Percentiles rank a stretch among this genome's conserved stretches.
These are phyloP conservation scores for Zangia roseola DNA, from an alignment of 768 basidiomycete genomes.

Conservation along the genomic window DNA sequence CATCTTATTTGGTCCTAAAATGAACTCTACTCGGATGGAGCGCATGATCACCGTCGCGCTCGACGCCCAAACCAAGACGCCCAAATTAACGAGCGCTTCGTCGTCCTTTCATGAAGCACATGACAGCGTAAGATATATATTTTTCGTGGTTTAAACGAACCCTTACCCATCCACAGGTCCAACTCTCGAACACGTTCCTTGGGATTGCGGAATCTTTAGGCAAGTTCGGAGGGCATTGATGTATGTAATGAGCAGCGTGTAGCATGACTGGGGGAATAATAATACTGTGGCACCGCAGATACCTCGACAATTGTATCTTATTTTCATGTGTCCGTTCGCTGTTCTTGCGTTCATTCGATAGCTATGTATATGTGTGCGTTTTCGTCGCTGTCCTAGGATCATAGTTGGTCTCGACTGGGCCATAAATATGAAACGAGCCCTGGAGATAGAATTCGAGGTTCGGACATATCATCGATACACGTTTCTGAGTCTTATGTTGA, in stretches of 20 bases:
- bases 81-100: conserved; percentile 22
- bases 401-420: no score
- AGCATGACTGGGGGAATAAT: not conserved
- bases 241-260: conserved; percentile 27
- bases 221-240: conserved; percentile 50
- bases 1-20: conserved; percentile 48
- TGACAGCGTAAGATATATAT: conserved; percentile 43
- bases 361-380: no score
- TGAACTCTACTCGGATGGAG: conserved; percentile 27
- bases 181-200: conserved; percentile 53
- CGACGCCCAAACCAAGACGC: conserved; percentile 41
- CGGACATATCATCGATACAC: no score
- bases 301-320: no score
- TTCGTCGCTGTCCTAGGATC: no score
- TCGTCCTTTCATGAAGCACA: conserved; percentile 52
- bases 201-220: conserved; percentile 55
- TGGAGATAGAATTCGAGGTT: no score
- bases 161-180: conserved; percentile 36
- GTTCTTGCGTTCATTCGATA: no score
- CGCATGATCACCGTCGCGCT: conserved; percentile 50
- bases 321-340: no score
- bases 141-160: not conserved
- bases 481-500: no score
- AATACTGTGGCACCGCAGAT: not conserved
- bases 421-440: no score